Evolutionary conservation across 306 rosid genomes (phyloP).

Genomic region (Phaseolus lunatus): DNA sequence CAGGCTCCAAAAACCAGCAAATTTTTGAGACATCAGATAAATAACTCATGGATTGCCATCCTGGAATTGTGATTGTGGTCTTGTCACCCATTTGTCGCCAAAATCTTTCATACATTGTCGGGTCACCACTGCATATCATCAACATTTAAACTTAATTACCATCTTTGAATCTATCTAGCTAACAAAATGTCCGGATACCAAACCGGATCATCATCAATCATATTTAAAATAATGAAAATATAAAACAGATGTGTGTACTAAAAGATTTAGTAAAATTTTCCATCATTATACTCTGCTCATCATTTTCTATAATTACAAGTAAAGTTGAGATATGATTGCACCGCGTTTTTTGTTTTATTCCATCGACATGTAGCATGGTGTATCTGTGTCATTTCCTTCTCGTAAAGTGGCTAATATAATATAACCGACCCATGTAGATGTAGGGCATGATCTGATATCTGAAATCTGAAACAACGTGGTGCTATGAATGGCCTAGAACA

Average conservation of each 20-base stretch:
- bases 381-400: background rate
- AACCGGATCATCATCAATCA: constrained; percentile 8
- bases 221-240: background rate
- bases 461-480: constrained; percentile 42
- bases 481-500: constrained; percentile 30
- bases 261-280: background rate
- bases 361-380: constrained; percentile 14
- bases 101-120: constrained; percentile 73
- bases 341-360: constrained; percentile 16
- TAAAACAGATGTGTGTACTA: background rate
- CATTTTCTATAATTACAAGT: constrained; percentile 4
- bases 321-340: constrained; percentile 26
- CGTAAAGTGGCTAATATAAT: constrained; percentile 39
- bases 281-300: background rate
- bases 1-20: constrained; percentile 91
- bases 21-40: constrained; percentile 63
- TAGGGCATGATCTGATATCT: constrained; percentile 41
- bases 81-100: constrained; percentile 75
- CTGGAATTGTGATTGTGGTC: constrained; percentile 68
- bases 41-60: constrained; percentile 88
- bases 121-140: constrained; percentile 78
- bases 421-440: constrained; percentile 29
- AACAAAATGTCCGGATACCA: constrained; percentile 16
- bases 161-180: background rate
- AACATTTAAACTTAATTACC: constrained; percentile 33